phyloP scores from a whole-genome alignment of 768 basidiomycete genomes.

The Chalciporus chontae region DNA sequence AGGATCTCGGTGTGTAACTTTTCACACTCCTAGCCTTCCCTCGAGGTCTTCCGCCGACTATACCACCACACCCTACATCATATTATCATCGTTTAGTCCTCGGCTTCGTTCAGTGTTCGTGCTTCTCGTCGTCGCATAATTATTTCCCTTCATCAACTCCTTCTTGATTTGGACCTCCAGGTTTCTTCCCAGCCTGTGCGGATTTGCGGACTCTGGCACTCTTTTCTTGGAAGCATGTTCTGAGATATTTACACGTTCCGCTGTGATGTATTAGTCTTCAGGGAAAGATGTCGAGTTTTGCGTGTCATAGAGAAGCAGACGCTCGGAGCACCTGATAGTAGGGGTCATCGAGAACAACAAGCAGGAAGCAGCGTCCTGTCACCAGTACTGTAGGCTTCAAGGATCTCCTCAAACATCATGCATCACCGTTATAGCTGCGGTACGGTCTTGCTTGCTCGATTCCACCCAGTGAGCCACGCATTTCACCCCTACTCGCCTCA shows the following conservation, averaged over 20 bases:
- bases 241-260: not conserved
- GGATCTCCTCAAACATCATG: too few relatives aligned
- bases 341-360: too few relatives aligned
- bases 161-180: not conserved
- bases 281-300: too few relatives aligned
- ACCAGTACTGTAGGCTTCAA: too few relatives aligned
- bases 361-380: too few relatives aligned
- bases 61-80: not conserved
- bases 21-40: conserved; percentile 3
- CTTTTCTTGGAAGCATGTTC: not conserved
- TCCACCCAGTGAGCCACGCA: too few relatives aligned
- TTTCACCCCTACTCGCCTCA: too few relatives aligned
- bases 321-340: too few relatives aligned
- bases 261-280: not conserved
- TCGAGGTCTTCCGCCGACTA: not conserved
- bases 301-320: too few relatives aligned
- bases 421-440: too few relatives aligned
- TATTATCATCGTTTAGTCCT: not conserved
- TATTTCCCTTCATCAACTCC: not conserved
- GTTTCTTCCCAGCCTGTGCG: not conserved
- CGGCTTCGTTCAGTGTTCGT: not conserved
- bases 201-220: not conserved
- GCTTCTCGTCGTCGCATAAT: not conserved
- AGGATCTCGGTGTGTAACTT: not conserved
- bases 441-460: too few relatives aligned